Conservation (phyloP, 108 stramenopile species). For the Epipyxis sp. region DNA sequence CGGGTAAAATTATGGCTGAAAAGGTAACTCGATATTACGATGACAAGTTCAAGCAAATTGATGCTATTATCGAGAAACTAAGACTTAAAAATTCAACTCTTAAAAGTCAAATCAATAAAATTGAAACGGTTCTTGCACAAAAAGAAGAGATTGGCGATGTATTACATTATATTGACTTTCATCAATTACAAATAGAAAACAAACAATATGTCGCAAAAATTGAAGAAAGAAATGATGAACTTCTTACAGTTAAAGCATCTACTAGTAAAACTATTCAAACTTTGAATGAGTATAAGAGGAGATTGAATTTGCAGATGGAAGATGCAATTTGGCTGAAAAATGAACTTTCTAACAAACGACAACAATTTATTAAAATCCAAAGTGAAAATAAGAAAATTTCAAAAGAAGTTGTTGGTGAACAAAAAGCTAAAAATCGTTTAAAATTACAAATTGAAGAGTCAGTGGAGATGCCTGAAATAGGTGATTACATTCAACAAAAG, state of each 20-base stretch:
- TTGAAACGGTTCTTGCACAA: constrained; percentile 54
- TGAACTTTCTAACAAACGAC: constrained; percentile 38
- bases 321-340: constrained; percentile 49
- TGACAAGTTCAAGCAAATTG: constrained; percentile 55
- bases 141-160: constrained; percentile 66
- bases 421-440: neutral
- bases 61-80: constrained; percentile 61
- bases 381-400: constrained; percentile 41
- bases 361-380: constrained; percentile 41
- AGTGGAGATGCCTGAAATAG: constrained; percentile 57
- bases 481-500: constrained; percentile 61
- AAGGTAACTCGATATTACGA: constrained; percentile 63
- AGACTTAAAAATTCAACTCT: constrained; percentile 62
- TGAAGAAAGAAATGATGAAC: constrained; percentile 64
- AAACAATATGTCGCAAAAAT: constrained; percentile 63
- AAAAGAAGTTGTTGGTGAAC: constrained; percentile 35
- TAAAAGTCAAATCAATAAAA: constrained; percentile 53
- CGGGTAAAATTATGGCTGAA: constrained; percentile 56
- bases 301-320: constrained; percentile 35
- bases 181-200: constrained; percentile 71
- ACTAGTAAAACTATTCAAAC: constrained; percentile 55
- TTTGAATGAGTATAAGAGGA: constrained; percentile 57
- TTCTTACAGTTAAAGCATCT: constrained; percentile 57
- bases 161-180: constrained; percentile 68
- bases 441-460: constrained; percentile 35